Evolutionary conservation across 257 asterid genomes (phyloP).

Genomic region (Mitragyna speciosa): DNA sequence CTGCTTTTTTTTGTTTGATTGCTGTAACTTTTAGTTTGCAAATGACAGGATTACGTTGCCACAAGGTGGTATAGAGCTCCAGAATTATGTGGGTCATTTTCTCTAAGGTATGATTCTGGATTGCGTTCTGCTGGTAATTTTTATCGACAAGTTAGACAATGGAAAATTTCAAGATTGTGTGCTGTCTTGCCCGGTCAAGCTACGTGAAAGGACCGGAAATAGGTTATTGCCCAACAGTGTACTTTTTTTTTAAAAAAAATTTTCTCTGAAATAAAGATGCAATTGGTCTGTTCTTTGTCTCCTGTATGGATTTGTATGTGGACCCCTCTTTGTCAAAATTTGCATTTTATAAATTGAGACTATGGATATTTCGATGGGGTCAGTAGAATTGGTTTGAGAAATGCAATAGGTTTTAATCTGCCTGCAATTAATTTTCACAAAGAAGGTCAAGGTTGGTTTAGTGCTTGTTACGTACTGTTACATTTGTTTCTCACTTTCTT

Average conservation of each 20-base stretch:
- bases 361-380: background rate
- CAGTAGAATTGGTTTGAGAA: background rate
- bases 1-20: constrained; percentile 1
- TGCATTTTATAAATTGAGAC: background rate
- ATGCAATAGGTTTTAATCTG: background rate
- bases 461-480: background rate
- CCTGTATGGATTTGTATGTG: too few species aligned
- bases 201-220: background rate
- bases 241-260: background rate
- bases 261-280: background rate
- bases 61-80: constrained; percentile 96
- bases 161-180: background rate
- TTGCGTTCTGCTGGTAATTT: constrained; percentile 8
- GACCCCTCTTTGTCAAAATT: background rate
- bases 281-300: background rate
- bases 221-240: background rate
- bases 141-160: too few species aligned
- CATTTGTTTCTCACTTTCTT: background rate
- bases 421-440: background rate
- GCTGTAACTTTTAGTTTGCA: background rate
- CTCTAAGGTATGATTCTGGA: constrained; percentile 56
- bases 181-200: background rate
- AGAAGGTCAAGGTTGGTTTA: background rate
- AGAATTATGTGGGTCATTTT: constrained; percentile 86
- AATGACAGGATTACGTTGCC: constrained; percentile 83